Evolutionary conservation across 352 stramenopile species (phyloP), one percentile per base, ranked within the genome.

Genomic region (Phytophthora pinifolia): DNA sequence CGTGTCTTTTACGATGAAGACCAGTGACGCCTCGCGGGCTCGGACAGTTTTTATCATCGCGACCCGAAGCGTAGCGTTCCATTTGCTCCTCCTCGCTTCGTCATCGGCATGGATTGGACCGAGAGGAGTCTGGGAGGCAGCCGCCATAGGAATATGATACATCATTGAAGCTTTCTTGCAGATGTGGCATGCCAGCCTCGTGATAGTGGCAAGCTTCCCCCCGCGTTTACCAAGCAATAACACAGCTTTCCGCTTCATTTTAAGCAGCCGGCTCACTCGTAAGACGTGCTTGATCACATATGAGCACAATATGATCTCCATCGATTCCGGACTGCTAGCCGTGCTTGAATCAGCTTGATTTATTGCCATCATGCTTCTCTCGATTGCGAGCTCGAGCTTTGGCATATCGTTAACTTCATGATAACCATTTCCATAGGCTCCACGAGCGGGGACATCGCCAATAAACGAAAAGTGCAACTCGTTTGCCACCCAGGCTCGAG

Each of bases 1-100:
- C 6, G 37, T 17, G 41, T 89, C 76, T 33, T 91, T 85, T 17
- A 91, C 46, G 18, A 91, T 67, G 12, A 91, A 63, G 12, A 93
- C 75, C 2, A 78, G 22, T 0, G 62, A 37, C 4, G 78, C 44
- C 22, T 87, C 73, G 0, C 34, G 60, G 9, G 64, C 43, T 1
- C 58, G 59, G n/a, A 86, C 59, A 10, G 66, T 78, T 22, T 61
- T 52, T 0, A 89, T 27, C 29, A 93, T 51, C 2, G 65, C 76
- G 14, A 45, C 27, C 51, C 74, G 79, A 7, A 89, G 54, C 5
- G 34, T 34, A 6, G 7, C 10, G 14, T 66, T 75, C 78, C 83
- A 89, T 3, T 33, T 54, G 9, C n/a, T 37, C 6, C 35, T 27
- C 13, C 22, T 42, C 27, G 27, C 1, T 12, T 27, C 22, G 22